Evolutionary conservation across 1,284 basidiomycete species (phyloP).

Genomic region (Malassezia caprae): DNA sequence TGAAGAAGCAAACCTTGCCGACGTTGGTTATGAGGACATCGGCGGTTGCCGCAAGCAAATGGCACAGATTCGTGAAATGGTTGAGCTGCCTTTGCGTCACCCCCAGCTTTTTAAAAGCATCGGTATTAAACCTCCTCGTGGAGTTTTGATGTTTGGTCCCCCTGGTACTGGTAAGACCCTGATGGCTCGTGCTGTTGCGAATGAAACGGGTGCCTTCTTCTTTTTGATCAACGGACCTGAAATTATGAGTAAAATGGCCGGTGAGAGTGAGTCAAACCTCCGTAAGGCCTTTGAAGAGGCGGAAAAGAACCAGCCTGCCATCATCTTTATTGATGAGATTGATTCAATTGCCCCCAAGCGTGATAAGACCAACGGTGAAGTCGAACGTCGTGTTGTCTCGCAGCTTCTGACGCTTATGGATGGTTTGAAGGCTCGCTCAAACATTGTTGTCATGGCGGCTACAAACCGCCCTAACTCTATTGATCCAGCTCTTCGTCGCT

Average conservation of each 20-base stretch:
- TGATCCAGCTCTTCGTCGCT: constrained; percentile 91
- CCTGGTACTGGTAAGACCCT: constrained; percentile 48
- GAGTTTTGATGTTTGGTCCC: constrained; percentile 48
- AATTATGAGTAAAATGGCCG: constrained; percentile 99
- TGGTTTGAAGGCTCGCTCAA: constrained; percentile 92
- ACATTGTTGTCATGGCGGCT: constrained; percentile 98
- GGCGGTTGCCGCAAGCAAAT: constrained; percentile 98
- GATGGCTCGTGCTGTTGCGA: constrained; percentile 99
- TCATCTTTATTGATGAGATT: constrained; percentile 99
- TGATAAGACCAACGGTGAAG: constrained; percentile 99
- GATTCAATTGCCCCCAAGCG: constrained; percentile 98
- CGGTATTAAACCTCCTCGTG: constrained; percentile 95
- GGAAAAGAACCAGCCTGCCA: constrained; percentile 98
- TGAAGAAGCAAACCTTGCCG: constrained; percentile 89
- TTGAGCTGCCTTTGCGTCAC: constrained; percentile 92
- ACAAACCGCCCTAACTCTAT: constrained; percentile 98
- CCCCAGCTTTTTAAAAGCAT: constrained; percentile 99
- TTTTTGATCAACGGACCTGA: constrained; percentile 99
- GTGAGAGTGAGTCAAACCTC: constrained; percentile 91
- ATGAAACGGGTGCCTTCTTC: constrained; percentile 99
- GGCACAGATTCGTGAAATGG: constrained; percentile 97
- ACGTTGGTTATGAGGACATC: constrained; percentile 98
- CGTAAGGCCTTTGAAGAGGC: constrained; percentile 98
- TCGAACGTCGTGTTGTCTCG: constrained; percentile 96
- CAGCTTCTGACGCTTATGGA: constrained; percentile 98